phyloP scores from a whole-genome alignment of 2,329 filamentous ascomycete genomes.

The Aspergillus aculeatinus region DNA sequence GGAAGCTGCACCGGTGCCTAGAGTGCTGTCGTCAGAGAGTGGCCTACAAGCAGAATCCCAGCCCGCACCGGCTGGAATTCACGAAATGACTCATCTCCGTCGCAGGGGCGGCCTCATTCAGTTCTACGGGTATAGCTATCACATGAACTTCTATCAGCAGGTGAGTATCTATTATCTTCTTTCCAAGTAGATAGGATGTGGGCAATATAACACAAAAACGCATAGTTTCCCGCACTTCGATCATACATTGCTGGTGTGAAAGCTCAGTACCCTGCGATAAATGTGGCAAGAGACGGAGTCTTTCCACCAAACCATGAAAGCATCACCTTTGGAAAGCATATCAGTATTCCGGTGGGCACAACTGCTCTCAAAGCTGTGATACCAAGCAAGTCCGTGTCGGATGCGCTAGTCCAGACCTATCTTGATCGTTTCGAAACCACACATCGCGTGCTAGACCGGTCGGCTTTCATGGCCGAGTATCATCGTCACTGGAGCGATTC shows the following conservation, averaged over 20 bases:
- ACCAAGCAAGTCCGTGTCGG: not conserved
- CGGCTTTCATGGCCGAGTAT: not conserved
- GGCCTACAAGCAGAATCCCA: not conserved
- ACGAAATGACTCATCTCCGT: not conserved
- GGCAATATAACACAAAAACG: not conserved
- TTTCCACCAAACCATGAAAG: not conserved
- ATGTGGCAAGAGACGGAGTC: not conserved
- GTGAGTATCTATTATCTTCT: not conserved
- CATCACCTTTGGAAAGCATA: not conserved
- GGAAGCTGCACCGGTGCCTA: not conserved
- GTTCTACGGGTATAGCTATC: not conserved
- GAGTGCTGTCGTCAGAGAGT: not conserved
- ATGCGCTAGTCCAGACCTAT: not conserved
- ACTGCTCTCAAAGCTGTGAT: not conserved
- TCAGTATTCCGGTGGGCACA: not conserved
- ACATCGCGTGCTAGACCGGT: not conserved
- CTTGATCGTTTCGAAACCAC: not conserved
- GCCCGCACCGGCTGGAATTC: not conserved
- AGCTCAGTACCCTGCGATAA: not conserved
- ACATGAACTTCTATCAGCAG: not conserved
- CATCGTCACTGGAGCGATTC: not conserved
- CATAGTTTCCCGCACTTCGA: not conserved
- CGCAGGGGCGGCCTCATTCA: not conserved
- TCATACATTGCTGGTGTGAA: not conserved
- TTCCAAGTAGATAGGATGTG: too few species aligned